Percentiles rank a stretch among this genome's conserved stretches.
phyloP scores from a whole-genome alignment of 331 rosid species.

The Telfairia occidentalis region DNA sequence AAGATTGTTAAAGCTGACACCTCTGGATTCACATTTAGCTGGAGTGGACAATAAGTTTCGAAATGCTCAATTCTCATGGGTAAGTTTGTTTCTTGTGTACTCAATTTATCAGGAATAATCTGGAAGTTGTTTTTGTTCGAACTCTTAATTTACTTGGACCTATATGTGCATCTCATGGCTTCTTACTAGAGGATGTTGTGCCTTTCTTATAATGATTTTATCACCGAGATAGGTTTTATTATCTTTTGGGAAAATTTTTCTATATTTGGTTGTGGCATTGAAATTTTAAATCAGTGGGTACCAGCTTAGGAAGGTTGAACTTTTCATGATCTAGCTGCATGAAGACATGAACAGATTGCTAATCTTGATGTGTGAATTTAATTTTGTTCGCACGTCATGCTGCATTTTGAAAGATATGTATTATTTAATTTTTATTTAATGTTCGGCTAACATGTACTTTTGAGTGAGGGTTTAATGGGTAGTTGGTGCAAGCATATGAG shows the following conservation, averaged over 20 bases:
- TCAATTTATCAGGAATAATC: neutral
- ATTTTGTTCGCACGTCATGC: neutral
- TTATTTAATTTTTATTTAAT: neutral
- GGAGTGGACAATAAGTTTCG: slow-evolving; percentile 76
- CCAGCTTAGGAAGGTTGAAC: neutral
- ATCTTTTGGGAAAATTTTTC: neutral
- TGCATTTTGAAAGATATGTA: neutral
- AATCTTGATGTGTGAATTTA: neutral
- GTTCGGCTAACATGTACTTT: neutral
- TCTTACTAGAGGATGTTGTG: neutral
- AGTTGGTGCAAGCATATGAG: neutral
- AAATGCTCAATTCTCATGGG: slow-evolving; percentile 97
- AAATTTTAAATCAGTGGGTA: neutral
- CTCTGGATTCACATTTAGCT: slow-evolving; percentile 88
- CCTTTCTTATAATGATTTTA: neutral
- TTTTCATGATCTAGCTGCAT: neutral
- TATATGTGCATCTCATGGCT: neutral
- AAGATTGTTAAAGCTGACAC: slow-evolving; percentile 77
- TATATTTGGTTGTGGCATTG: neutral
- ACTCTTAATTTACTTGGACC: neutral
- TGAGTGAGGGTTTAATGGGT: neutral
- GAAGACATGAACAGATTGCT: neutral
- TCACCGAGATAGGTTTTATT: neutral
- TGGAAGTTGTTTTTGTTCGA: neutral
- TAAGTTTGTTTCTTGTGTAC: slow-evolving; percentile 26